Conservation (phyloP, 2,329 filamentous ascomycete genomes). For the Stachybotrys echinatus region DNA sequence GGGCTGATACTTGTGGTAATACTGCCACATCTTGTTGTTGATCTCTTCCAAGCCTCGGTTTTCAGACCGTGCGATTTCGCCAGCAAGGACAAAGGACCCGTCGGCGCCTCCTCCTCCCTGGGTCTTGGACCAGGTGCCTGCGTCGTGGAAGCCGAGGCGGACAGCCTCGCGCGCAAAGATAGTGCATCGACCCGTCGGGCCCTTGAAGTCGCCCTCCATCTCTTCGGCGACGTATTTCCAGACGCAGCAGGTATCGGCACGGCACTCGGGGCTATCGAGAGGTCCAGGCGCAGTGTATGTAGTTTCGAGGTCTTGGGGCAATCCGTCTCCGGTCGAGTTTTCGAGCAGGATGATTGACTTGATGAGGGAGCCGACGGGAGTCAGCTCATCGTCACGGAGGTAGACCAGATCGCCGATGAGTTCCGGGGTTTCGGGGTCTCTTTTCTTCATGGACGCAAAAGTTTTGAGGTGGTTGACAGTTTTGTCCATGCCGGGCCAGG, state of each 20-base stretch:
- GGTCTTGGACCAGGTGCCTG: slow-evolving; percentile 35
- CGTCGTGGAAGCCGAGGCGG: slow-evolving; percentile 38
- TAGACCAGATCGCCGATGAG: slow-evolving; percentile 28
- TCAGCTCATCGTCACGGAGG: slow-evolving; percentile 18
- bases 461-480: no score
- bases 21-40: no score
- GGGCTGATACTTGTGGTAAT: no score
- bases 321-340: no score
- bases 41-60: no score
- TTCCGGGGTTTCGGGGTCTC: background rate
- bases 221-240: slow-evolving; percentile 31
- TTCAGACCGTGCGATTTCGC: no score
- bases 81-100: no score
- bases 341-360: slow-evolving; percentile 25
- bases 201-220: slow-evolving; percentile 24
- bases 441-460: background rate
- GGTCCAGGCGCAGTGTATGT: slow-evolving; percentile 8
- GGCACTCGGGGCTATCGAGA: slow-evolving; percentile 10
- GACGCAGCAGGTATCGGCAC: slow-evolving; percentile 30
- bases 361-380: slow-evolving; percentile 23
- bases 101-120: no score
- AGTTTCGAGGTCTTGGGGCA: slow-evolving; percentile 10
- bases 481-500: no score
- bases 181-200: slow-evolving; percentile 28
- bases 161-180: slow-evolving; percentile 32